phyloP scores from a whole-genome alignment of 2,329 filamentous ascomycete genomes.

The Thermothelomyces thermophilus region DNA sequence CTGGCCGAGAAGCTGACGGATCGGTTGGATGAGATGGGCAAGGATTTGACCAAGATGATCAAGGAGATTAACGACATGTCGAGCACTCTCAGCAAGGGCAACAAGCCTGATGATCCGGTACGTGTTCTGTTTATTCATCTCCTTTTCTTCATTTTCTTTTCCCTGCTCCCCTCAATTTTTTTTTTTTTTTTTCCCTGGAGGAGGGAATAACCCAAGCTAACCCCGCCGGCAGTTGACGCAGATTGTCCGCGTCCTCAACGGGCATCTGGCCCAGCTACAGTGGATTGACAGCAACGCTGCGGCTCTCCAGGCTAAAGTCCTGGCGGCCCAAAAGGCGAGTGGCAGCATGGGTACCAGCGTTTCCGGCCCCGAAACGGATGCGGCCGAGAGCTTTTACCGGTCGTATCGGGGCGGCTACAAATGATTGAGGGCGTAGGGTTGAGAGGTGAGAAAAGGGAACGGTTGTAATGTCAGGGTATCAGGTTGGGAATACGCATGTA shows the following conservation, averaged over 20 bases:
- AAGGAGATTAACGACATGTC: slow-evolving; percentile 95
- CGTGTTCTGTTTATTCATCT: slow-evolving; percentile 35
- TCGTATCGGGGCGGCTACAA: slow-evolving; percentile 70
- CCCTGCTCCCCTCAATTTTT: not conserved
- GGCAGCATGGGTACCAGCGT: slow-evolving; percentile 53
- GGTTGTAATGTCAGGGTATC: slow-evolving; percentile 6
- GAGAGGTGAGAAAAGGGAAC: not conserved
- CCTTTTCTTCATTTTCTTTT: not conserved
- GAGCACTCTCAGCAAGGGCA: slow-evolving; percentile 80
- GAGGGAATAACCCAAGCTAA: too few species aligned
- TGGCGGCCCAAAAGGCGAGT: slow-evolving; percentile 71
- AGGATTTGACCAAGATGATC: slow-evolving; percentile 91
- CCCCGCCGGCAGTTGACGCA: slow-evolving; percentile 64
- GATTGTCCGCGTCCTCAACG: slow-evolving; percentile 91
- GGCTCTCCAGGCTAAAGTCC: slow-evolving; percentile 74
- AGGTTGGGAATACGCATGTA: slow-evolving; percentile 15
- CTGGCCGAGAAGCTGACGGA: slow-evolving; percentile 88
- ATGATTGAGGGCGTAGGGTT: slow-evolving; percentile 16
- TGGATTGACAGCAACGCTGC: slow-evolving; percentile 85
- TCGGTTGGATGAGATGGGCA: slow-evolving; percentile 86
- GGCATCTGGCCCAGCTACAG: slow-evolving; percentile 84
- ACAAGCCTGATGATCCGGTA: slow-evolving; percentile 82
- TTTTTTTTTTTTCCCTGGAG: too few species aligned
- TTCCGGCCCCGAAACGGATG: slow-evolving; percentile 58
- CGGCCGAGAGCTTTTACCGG: slow-evolving; percentile 83